Base-by-base conservation (phyloP, 148 eudicot genomes). In the Chenopodium quinoa region DNA sequence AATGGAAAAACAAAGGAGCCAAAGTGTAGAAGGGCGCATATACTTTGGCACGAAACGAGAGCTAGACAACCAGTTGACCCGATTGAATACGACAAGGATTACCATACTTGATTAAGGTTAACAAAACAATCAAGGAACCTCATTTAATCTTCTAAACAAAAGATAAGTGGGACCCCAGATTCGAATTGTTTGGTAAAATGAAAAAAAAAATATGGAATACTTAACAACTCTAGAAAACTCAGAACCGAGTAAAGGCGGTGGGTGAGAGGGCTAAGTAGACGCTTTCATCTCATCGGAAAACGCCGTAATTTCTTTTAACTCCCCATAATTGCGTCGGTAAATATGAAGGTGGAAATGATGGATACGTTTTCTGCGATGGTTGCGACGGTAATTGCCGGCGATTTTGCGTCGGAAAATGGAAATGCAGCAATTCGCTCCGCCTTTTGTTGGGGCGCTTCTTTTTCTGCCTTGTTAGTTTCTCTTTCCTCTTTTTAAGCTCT, bases 361-460 rank as follows among this genome's bases (percentile, higher is more conserved):
- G 63, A 78, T 5, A 14, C 2, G 66, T 37, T 65, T 54, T 71
- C 47, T n/a, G 69, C 12, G 47, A 23, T 44, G 37, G 44, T 70
- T n/a, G 44, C 22, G 29, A 47, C 23, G 14, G 71, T 7, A 54
- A 62, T 78, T 16, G 77, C 1, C 13, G 63, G 60, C 0, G 83
- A 83, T 56, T 13, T 67, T 27, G 16, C 37, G 37, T 9, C 17
- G 37, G 71, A 29, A 67, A 67, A 62, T 32, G 73, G 34, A 14
- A 17, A 69, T 69, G 73, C 50, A 20, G 83, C 82, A 0, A 79
- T 52, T 32, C 86, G 80, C 69, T 47, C 83, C n/a, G 90, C 88
- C 70, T 88, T 88, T 78, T 83, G 86, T 46, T 88, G 90, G 90
- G 90, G 87, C 9, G 87, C 84, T 84, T 84, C 90, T 76, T 67